These are phyloP conservation scores for Candida anutae DNA, from an alignment of 1,139 yeast genomes.

Conservation along the genomic window DNA sequence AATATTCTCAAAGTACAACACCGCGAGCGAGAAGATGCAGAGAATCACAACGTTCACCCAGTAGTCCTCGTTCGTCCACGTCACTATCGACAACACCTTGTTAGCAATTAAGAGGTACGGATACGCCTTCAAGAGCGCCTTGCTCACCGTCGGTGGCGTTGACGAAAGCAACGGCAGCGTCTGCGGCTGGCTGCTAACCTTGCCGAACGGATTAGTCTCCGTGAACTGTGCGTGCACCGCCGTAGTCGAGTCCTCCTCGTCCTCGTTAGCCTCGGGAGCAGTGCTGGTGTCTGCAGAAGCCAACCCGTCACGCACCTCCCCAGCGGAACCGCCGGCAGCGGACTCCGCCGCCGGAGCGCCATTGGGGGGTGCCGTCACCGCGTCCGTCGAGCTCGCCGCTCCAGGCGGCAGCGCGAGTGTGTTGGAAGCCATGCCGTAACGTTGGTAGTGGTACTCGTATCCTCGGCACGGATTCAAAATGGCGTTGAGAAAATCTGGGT, in stretches of 20 bases:
- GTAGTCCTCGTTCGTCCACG: constrained; percentile 87
- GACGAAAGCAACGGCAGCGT: constrained; percentile 63
- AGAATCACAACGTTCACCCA: constrained; percentile 69
- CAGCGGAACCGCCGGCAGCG: constrained; percentile 1
- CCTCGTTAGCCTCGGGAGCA: constrained; percentile 4
- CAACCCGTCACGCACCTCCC: not conserved
- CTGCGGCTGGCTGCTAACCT: constrained; percentile 25
- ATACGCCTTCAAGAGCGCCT: constrained; percentile 72
- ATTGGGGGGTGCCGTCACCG: constrained; percentile 2
- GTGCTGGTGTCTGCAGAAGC: not conserved
- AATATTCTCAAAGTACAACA: constrained; percentile 66
- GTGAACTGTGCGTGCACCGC: constrained; percentile 10
- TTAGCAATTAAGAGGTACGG: constrained; percentile 75
- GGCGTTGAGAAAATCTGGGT: too few relatives aligned
- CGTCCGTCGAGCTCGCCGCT: not conserved
- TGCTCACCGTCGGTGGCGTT: constrained; percentile 88
- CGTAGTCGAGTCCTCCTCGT: constrained; percentile 7
- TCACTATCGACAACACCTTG: constrained; percentile 58
- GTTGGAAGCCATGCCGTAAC: not conserved
- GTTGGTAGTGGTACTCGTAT: too few relatives aligned
- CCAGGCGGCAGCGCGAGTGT: not conserved
- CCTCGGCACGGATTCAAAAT: too few relatives aligned
- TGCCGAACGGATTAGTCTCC: constrained; percentile 4
- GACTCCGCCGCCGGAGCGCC: constrained; percentile 4
- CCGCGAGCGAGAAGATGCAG: constrained; percentile 47